Evolutionary conservation across 768 basidiomycete species (phyloP), one percentile per base, ranked within the genome.

Genomic region (Auricularia cornea): DNA sequence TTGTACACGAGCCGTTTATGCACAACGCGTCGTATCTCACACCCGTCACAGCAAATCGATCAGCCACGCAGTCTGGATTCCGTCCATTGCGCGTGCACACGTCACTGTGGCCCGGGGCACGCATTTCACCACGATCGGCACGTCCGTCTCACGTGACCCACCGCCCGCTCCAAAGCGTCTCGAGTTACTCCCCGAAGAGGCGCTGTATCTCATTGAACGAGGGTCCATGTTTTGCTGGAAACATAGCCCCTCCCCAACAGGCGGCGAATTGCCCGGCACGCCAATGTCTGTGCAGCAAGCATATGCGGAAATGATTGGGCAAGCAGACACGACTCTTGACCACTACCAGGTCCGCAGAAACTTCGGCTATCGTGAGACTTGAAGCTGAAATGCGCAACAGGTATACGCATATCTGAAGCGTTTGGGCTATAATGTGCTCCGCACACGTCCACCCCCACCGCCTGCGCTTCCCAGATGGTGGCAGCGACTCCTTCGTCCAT

Each of bases 201-300:
- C 92, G 0, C 80, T 99, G 20, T 98, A 98, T 77, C 83, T 98
- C 33, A 81, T 96, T 54, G 97, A 98, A 74, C 79, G 95, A 51
- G 96, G 97, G 0, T 82, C 89, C 2, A 76, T 98, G 66, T 89
- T 91, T 66, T 94, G 94, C 69, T 94, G 88, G 83, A 88, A 86
- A 70, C 78, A 84, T 70, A 70, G 74, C 69, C 41, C 59, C 8
- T 26, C 44, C 59, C 5, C 12, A 62, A 23, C 66, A 51, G 75
- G 71, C 67, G 68, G 63, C 11, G 70, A 76, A 18, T 72, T 74
- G 56, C 70, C 75, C 16, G 92, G 90, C 3, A 76, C 80, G 0
- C 92, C 93, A 0, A 95, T 98, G 89, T 86, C 84, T 60, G 94
- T 93, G 3, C 92, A 97, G 72, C 92, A 98, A 69, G 93, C 88